Percentiles rank a stretch among this genome's conserved stretches.
Conservation (phyloP, 2,329 filamentous ascomycete species). For the Trichophyton mentagrophytes region DNA sequence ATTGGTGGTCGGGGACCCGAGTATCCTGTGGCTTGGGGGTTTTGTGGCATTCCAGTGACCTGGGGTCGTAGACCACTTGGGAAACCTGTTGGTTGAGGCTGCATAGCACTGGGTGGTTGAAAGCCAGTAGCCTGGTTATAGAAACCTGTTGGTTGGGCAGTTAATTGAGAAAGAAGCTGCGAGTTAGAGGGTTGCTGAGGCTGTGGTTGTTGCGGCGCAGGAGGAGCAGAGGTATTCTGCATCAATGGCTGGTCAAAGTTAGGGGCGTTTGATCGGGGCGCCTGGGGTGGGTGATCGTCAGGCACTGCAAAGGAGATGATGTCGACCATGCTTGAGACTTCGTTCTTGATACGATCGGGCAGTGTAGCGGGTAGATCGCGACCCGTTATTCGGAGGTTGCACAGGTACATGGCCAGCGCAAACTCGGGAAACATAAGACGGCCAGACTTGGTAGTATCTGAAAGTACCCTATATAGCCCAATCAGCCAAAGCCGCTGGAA, state of each 20-base stretch:
- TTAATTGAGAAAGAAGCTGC: conserved; percentile 45
- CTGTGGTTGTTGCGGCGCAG: conserved; percentile 51
- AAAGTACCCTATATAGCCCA: conserved; percentile 55
- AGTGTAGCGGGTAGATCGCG: conserved; percentile 63
- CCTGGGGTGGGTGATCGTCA: conserved; percentile 49
- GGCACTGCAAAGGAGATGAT: conserved; percentile 92
- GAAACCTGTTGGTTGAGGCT: conserved; percentile 32
- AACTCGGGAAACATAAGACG: conserved; percentile 97
- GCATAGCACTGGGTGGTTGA: conserved; percentile 37
- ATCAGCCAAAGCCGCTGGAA: conserved; percentile 2
- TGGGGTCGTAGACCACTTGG: conserved; percentile 48
- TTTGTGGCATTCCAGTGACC: conserved; percentile 57
- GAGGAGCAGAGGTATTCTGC: conserved; percentile 38
- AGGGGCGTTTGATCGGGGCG: conserved; percentile 53
- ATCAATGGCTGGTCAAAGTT: conserved; percentile 50
- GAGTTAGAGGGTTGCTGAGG: conserved; percentile 58
- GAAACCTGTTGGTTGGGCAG: conserved; percentile 40
- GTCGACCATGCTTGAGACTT: conserved; percentile 98
- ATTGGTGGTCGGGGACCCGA: conserved; percentile 66
- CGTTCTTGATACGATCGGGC: conserved; percentile 81
- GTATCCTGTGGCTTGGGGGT: conserved; percentile 67
- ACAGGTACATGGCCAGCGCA: conserved; percentile 94
- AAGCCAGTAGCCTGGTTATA: conserved; percentile 56
- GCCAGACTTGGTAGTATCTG: conserved; percentile 90
- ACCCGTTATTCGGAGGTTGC: conserved; percentile 81